Evolutionary conservation across 176 grass and related monocot species (phyloP).

Genomic region (Oryza glaberrima): DNA sequence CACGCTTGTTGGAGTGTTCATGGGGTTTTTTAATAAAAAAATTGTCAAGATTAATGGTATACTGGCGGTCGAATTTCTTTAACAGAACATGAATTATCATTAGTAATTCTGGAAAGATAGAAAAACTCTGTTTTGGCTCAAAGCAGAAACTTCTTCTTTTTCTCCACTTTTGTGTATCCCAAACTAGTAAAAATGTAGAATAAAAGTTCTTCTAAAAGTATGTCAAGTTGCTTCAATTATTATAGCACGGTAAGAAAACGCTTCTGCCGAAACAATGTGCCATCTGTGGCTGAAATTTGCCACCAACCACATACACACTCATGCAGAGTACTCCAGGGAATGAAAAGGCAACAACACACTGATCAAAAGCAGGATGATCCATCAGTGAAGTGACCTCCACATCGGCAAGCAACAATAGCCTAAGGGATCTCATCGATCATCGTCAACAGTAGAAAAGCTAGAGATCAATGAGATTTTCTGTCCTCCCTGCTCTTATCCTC

Average conservation of each 20-base stretch:
- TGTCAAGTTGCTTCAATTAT: not conserved
- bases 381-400: constrained; percentile 43
- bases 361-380: not conserved
- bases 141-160: too few relatives aligned
- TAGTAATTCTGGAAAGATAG: too few relatives aligned
- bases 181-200: too few relatives aligned
- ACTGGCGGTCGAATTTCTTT: too few relatives aligned
- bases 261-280: not conserved
- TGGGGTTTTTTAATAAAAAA: too few relatives aligned
- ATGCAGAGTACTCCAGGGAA: not conserved
- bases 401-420: constrained; percentile 23
- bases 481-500: constrained; percentile 26
- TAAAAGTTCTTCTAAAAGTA: too few relatives aligned
- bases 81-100: too few relatives aligned
- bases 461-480: not conserved
- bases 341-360: not conserved
- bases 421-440: not conserved
- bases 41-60: too few relatives aligned
- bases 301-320: constrained; percentile 12
- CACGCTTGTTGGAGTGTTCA: too few relatives aligned
- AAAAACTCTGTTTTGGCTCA: too few relatives aligned
- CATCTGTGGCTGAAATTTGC: constrained; percentile 25
- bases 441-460: constrained; percentile 26
- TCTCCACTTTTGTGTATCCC: too few relatives aligned
- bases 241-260: not conserved